phyloP scores from a whole-genome alignment of 345 rosid species.

The Citrus hindsii region DNA sequence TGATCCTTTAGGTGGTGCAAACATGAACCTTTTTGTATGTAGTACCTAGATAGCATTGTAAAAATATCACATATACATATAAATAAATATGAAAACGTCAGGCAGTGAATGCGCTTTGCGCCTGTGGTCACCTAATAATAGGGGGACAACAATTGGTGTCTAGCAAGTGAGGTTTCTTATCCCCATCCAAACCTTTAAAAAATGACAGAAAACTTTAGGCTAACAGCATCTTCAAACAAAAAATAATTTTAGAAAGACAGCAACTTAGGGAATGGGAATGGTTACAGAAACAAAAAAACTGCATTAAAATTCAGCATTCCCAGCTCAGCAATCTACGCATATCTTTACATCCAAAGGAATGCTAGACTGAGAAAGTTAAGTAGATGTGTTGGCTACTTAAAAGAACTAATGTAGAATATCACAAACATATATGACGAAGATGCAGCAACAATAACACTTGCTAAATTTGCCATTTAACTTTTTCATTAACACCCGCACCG shows the following conservation, averaged over 20 bases:
- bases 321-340: not conserved
- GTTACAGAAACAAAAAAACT: not conserved
- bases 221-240: not conserved
- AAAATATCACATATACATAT: not conserved
- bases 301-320: not conserved
- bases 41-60: slow-evolving; percentile 48
- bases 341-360: not conserved
- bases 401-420: not conserved
- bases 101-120: too few species aligned
- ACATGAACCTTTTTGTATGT: slow-evolving; percentile 66
- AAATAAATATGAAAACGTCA: not conserved
- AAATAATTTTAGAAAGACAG: not conserved
- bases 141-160: too few species aligned
- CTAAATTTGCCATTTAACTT: not conserved
- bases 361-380: not conserved
- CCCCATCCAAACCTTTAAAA: too few species aligned
- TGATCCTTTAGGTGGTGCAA: slow-evolving; percentile 94
- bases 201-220: not conserved
- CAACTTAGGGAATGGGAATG: not conserved
- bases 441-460: not conserved
- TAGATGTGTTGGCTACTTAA: not conserved
- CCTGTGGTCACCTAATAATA: too few species aligned
- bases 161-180: too few species aligned
- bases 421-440: not conserved
- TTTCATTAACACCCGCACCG: not conserved